Evolutionary conservation across 345 rosid genomes (phyloP).

Genomic region (Angophora floribunda): DNA sequence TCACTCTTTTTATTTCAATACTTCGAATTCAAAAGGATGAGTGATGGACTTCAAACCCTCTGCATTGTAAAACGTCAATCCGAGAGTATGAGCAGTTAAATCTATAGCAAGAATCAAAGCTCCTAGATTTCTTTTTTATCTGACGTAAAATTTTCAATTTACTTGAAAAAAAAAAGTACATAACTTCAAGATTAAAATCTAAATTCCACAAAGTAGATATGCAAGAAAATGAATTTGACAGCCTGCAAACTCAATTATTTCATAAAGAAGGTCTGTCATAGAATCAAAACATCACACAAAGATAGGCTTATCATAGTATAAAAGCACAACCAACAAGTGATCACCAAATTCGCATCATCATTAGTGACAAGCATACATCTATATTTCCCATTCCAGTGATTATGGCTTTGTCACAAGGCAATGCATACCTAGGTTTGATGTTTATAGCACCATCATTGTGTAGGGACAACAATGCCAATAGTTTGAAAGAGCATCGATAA

Average conservation of each 20-base stretch:
- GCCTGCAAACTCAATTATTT: accelerated
- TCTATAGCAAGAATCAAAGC: neutral
- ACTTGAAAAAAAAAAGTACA: accelerated
- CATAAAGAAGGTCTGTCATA: accelerated
- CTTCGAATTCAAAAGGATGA: neutral
- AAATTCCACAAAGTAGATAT: no score
- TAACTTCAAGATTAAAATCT: neutral
- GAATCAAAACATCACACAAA: neutral
- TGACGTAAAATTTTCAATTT: no score
- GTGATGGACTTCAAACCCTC: neutral
- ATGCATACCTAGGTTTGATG: accelerated
- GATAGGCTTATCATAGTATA: accelerated
- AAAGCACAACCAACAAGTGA: accelerated
- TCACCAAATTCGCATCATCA: accelerated
- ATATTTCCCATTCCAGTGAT: accelerated
- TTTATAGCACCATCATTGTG: no score
- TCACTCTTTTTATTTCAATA: neutral
- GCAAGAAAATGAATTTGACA: neutral
- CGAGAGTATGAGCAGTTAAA: neutral
- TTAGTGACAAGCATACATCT: accelerated
- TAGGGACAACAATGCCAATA: no score
- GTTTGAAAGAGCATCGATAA: no score
- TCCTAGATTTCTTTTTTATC: neutral
- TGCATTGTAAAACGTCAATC: neutral
- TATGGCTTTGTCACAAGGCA: neutral